Conservation (phyloP, 129 eudicot genomes). For the Oenanthe sinensis region DNA sequence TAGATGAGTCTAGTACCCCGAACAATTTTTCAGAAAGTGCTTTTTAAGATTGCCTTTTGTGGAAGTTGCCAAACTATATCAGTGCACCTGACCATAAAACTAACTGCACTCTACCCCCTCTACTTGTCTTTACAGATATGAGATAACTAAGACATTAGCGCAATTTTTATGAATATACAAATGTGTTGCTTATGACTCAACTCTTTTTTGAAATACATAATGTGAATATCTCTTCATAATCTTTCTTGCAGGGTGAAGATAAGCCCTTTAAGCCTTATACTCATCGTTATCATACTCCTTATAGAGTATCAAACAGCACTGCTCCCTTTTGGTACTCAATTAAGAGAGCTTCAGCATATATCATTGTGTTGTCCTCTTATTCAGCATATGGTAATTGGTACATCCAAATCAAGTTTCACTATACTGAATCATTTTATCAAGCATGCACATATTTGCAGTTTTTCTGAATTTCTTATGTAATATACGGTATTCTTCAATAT, state of each 20-base stretch:
- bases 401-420: neutral
- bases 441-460: neutral
- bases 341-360: constrained; percentile 63
- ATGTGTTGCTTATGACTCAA: neutral
- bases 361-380: constrained; percentile 52
- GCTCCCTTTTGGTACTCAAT: constrained; percentile 60
- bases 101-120: neutral
- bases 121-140: neutral
- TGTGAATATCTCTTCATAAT: neutral
- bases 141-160: neutral
- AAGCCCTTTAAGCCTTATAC: constrained; percentile 53
- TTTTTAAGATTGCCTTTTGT: neutral
- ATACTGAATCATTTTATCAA: neutral
- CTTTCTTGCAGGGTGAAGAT: constrained; percentile 48
- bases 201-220: neutral
- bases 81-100: neutral
- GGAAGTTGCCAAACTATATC: neutral
- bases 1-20: neutral
- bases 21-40: neutral
- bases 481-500: neutral
- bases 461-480: neutral
- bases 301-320: constrained; percentile 46
- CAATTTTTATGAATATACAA: neutral
- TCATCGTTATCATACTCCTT: constrained; percentile 47
- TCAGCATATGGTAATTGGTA: constrained; percentile 39